Percentiles rank a stretch among this genome's conserved stretches.
phyloP scores from a whole-genome alignment of 768 basidiomycete species.

The Suillus sp. region DNA sequence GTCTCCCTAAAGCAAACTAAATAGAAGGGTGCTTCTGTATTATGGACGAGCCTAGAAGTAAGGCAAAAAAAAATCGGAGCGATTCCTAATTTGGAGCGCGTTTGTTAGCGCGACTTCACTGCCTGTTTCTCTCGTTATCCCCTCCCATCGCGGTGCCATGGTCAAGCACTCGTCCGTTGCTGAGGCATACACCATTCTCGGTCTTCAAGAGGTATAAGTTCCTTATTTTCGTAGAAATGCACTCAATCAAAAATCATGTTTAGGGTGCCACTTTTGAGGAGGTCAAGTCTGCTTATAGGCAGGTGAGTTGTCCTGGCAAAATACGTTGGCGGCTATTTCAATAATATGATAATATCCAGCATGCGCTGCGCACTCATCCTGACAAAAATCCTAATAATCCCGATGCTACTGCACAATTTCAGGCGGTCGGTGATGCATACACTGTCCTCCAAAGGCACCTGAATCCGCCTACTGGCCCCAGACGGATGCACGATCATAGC shows the following conservation, averaged over 20 bases:
- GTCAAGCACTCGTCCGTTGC: constrained; percentile 36
- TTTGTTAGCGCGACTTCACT: constrained; percentile 25
- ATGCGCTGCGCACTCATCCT: constrained; percentile 70
- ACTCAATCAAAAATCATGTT: constrained; percentile 15
- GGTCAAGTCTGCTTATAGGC: constrained; percentile 71
- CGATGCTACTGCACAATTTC: constrained; percentile 69
- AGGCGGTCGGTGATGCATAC: constrained; percentile 70
- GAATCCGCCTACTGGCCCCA: constrained; percentile 37
- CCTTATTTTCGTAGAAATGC: not conserved
- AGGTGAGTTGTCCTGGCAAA: constrained; percentile 41
- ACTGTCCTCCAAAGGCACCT: constrained; percentile 58
- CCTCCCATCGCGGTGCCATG: constrained; percentile 31
- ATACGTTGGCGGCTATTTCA: constrained; percentile 10
- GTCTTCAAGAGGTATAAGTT: constrained; percentile 51
- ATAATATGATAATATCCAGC: constrained; percentile 33
- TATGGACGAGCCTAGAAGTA: not conserved
- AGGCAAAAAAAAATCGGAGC: constrained; percentile 9
- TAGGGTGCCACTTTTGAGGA: constrained; percentile 63
- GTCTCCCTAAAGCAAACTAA: not conserved
- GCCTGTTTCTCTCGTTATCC: constrained; percentile 16
- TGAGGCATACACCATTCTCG: constrained; percentile 47
- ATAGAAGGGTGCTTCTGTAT: not conserved
- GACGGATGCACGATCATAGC: constrained; percentile 20
- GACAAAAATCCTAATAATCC: constrained; percentile 74
- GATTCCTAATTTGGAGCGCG: constrained; percentile 28